Evolutionary conservation across 139 green algal genomes (phyloP), one percentile per base, ranked within the genome.

Genomic region (Coelastrella sp.): DNA sequence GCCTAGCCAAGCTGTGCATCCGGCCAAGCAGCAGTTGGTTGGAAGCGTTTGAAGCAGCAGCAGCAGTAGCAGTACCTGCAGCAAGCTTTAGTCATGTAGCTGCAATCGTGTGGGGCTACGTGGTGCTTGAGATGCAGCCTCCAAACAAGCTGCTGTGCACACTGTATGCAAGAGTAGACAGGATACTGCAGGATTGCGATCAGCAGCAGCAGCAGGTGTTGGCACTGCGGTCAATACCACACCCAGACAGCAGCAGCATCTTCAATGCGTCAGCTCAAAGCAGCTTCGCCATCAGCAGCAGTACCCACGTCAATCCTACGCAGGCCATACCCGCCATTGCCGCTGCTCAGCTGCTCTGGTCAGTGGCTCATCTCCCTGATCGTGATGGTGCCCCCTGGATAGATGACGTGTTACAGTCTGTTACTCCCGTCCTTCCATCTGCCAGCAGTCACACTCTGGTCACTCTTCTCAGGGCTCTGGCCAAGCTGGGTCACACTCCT

Each of bases 341-440:
- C 9, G 69, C 38, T 2, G 75, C 51, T 19, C 75, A 82, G 51
- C 75, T 82, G 21, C 75, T 82, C 21, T 82, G 75, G 75, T 17
- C 75, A 3, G 8, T 82, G 0, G 75, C 30, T 2, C 19, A 53
- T 30, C 75, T 66, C 2, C 21, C 23, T 1, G 35, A 11, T 4
- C 40, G 6, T 34, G 15, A 37, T 3, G 9, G 40, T 19, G 53
- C 75, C 15, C 35, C 75, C 3, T 82, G 75, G 75, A n/a, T 71
- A 0, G 75, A 82, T 82, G 75, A 82, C 5, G 40, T 82, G 6
- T 35, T 82, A 30, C 34, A 37, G 2, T 25, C 75, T 41, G 75
- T 35, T 0, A 9, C 27, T 8, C 35, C 35, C 3, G 23, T 23
- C 35, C 75, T 82, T 6, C 3, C 35, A 40, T 8, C 17, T 41